A percentile compares a stretch with the other conserved stretches of the same genome.
Evolutionary conservation across 2,329 filamentous ascomycete species (phyloP).

Genomic region (Fusarium torreyae): DNA sequence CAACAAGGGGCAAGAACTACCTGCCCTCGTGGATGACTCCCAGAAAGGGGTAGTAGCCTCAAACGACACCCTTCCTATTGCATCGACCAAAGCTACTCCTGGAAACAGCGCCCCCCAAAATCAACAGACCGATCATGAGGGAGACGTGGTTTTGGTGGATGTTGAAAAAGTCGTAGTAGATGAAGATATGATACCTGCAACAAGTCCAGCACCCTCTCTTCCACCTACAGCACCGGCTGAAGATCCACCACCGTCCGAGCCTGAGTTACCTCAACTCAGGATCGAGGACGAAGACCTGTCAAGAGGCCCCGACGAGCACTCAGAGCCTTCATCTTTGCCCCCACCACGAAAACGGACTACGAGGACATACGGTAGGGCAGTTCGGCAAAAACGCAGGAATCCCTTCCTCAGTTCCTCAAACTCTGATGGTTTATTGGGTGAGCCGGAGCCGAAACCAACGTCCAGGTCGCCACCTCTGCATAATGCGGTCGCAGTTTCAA

Average conservation of each 20-base stretch:
- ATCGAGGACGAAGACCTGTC: constrained; percentile 38
- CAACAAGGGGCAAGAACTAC: constrained; percentile 32
- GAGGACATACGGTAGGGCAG: constrained; percentile 45
- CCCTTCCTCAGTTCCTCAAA: constrained; percentile 53
- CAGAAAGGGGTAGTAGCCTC: constrained; percentile 47
- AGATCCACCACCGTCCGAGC: constrained; percentile 48
- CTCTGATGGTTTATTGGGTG: constrained; percentile 42
- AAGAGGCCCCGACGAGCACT: constrained; percentile 28
- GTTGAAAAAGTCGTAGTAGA: constrained; percentile 42
- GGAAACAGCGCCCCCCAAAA: constrained; percentile 36
- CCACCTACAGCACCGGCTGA: constrained; percentile 46
- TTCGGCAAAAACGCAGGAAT: constrained; percentile 42
- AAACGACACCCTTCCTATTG: constrained; percentile 43
- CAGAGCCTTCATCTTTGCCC: constrained; percentile 51
- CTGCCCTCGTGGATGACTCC: constrained; percentile 45
- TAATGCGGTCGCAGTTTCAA: constrained; percentile 17
- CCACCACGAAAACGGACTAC: constrained; percentile 38
- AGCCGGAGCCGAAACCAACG: constrained; percentile 26
- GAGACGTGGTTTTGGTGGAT: constrained; percentile 24
- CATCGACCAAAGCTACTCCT: constrained; percentile 56
- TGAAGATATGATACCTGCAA: constrained; percentile 59
- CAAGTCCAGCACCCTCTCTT: constrained; percentile 55
- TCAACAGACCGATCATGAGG: constrained; percentile 27
- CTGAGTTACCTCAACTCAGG: constrained; percentile 55
- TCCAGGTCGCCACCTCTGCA: constrained; percentile 33